Conservation (phyloP, 2,329 filamentous ascomycete species). For the Davidsoniella virescens region DNA sequence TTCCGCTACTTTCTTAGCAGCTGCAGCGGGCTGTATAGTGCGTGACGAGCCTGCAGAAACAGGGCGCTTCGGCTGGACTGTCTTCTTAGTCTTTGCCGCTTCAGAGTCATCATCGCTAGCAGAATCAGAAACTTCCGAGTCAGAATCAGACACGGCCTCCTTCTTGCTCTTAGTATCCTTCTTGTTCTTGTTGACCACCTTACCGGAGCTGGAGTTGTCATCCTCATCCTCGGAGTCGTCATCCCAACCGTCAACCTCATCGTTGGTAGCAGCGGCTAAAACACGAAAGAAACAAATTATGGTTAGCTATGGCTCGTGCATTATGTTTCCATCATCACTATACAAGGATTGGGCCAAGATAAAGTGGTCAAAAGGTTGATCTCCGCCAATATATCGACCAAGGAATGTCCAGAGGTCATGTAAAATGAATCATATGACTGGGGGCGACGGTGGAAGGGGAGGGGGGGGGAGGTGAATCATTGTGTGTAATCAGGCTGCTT, state of each 20-base stretch:
- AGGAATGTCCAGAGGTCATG: no score
- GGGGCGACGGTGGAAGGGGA: no score
- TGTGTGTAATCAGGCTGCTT: background rate
- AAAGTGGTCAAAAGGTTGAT: background rate
- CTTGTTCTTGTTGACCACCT: conserved; percentile 15
- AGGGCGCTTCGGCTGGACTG: conserved; percentile 23
- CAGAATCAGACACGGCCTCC: conserved; percentile 14
- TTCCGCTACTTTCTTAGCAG: conserved; percentile 38
- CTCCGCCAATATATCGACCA: no score
- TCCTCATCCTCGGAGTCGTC: conserved; percentile 49
- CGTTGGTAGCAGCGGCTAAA: conserved; percentile 50
- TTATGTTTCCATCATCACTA: background rate
- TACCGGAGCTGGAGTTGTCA: conserved; percentile 10
- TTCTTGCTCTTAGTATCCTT: conserved; percentile 18
- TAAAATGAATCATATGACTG: no score
- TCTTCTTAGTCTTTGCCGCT: conserved; percentile 16
- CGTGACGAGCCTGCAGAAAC: conserved; percentile 40
- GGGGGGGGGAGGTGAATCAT: no score
- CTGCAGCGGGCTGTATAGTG: conserved; percentile 38
- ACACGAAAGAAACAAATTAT: background rate
- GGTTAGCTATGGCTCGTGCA: no score
- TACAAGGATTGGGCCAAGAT: background rate
- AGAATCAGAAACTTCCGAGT: conserved; percentile 23
- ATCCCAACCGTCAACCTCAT: conserved; percentile 49
- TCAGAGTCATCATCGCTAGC: conserved; percentile 2